A percentile compares a stretch with the other conserved stretches of the same genome.
These are phyloP conservation scores for Fusarium sp. DNA, from an alignment of 2,329 filamentous ascomycete genomes.

Conservation along the genomic window DNA sequence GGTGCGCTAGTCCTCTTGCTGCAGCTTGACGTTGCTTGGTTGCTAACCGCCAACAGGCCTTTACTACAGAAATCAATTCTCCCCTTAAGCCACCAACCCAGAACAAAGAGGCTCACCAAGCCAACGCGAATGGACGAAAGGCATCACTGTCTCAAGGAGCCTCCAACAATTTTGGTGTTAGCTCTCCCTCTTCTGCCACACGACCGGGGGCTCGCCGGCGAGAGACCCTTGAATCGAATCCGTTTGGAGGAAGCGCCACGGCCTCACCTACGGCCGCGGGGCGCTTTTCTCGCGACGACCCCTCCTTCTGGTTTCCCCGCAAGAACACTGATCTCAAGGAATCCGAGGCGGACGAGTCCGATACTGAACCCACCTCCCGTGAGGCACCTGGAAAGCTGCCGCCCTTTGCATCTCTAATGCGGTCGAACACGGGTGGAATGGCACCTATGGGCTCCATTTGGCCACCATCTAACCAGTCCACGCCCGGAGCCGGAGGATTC, in stretches of 20 bases:
- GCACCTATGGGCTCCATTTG: constrained; percentile 57
- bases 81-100: constrained; percentile 86
- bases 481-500: constrained; percentile 81
- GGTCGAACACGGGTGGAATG: constrained; percentile 65
- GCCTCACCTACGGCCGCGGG: constrained; percentile 70
- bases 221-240: constrained; percentile 81
- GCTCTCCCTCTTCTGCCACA: constrained; percentile 76
- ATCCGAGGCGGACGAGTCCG: constrained; percentile 63
- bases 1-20: constrained; percentile 52
- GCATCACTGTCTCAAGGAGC: constrained; percentile 80
- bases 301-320: constrained; percentile 66
- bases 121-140: constrained; percentile 78
- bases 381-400: constrained; percentile 47
- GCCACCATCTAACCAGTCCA: constrained; percentile 63
- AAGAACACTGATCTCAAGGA: constrained; percentile 66
- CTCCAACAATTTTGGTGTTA: constrained; percentile 72
- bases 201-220: constrained; percentile 83
- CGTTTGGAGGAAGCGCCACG: constrained; percentile 61
- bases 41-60: constrained; percentile 67
- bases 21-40: neutral
- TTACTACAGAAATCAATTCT: constrained; percentile 90
- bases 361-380: constrained; percentile 48
- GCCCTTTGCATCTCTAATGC: constrained; percentile 60
- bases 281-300: constrained; percentile 72
- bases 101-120: constrained; percentile 71